Percentiles rank a stretch among this genome's conserved stretches.
Conservation (phyloP, 345 rosid species). For the Eucalyptus cladocalyx region DNA sequence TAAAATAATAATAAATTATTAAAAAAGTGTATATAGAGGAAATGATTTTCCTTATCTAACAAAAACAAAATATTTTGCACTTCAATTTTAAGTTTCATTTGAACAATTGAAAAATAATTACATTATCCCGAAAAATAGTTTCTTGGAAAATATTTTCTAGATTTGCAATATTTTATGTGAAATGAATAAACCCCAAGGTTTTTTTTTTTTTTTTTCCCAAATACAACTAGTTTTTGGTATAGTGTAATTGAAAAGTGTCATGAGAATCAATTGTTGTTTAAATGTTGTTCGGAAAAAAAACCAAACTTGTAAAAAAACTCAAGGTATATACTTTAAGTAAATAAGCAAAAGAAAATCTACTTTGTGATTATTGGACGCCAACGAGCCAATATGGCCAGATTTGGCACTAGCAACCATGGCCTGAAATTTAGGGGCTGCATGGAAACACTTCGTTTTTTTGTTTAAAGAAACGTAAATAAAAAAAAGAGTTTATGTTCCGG, state of each 20-base stretch:
- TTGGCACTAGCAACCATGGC: background rate
- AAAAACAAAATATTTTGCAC: fast-evolving
- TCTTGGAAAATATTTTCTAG: fast-evolving
- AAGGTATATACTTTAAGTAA: background rate
- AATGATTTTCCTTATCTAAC: no score
- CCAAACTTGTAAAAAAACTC: background rate
- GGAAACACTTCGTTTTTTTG: no score
- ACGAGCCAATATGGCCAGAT: background rate
- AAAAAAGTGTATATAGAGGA: no score
- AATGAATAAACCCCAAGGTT: no score
- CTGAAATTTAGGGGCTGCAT: no score
- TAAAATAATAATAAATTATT: no score
- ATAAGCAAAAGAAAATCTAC: background rate
- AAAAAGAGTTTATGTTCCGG: no score
- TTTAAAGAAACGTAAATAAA: no score
- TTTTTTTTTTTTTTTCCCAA: background rate
- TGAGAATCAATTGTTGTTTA: background rate
- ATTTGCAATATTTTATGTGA: fast-evolving
- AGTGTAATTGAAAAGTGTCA: background rate
- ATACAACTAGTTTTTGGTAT: background rate
- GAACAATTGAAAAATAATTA: fast-evolving
- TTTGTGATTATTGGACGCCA: background rate
- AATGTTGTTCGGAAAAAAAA: background rate
- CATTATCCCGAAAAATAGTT: no score
- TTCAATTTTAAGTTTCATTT: fast-evolving